These are phyloP conservation scores for Kwoniella europaea DNA, from an alignment of 768 basidiomycete species.

Conservation along the genomic window DNA sequence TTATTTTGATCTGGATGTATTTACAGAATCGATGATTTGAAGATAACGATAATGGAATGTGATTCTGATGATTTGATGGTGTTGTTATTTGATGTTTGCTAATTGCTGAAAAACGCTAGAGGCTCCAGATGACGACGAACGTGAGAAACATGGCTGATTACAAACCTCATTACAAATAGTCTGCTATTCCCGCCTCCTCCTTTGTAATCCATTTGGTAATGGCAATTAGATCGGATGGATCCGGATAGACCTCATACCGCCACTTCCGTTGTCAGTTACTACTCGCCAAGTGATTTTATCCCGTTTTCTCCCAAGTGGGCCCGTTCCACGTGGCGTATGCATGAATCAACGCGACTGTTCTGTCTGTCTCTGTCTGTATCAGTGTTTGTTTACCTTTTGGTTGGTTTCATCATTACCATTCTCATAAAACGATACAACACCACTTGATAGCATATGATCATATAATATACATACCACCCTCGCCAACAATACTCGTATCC, in stretches of 20 bases:
- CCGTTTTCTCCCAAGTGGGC: background rate
- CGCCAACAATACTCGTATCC: background rate
- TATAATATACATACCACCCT: background rate
- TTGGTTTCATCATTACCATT: background rate
- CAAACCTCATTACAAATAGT: constrained; percentile 2
- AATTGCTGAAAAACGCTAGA: background rate
- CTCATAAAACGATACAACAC: background rate
- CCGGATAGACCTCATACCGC: background rate
- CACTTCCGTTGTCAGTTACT: background rate
- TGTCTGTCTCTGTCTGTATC: constrained; percentile 20
- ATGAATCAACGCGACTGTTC: constrained; percentile 27
- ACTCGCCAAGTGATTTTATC: background rate
- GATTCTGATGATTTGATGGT: background rate
- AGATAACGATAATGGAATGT: background rate
- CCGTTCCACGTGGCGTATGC: background rate
- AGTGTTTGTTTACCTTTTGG: constrained; percentile 14
- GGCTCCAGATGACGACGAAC: constrained; percentile 3
- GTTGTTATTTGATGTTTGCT: constrained; percentile 1
- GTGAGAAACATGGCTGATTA: background rate
- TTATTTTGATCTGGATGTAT: background rate
- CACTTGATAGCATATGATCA: background rate
- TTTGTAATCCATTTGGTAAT: constrained; percentile 9
- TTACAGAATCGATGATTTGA: background rate
- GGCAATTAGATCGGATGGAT: constrained; percentile 4
- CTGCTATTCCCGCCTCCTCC: constrained; percentile 16